Conservation (phyloP, 805 yeast genomes). For the Clavispora carvajalis region DNA sequence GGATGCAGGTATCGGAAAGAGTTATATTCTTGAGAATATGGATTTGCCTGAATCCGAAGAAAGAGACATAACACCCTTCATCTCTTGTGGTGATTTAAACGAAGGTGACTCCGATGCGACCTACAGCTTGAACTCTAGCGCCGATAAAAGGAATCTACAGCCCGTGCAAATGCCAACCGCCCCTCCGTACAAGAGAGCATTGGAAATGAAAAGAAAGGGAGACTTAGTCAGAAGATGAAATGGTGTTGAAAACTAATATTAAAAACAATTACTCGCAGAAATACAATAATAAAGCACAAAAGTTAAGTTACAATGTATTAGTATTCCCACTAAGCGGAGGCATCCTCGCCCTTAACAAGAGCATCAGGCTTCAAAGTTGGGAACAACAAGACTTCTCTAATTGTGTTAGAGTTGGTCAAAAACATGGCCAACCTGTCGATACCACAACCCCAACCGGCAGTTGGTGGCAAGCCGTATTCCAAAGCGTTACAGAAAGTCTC, state of each 20-base stretch:
- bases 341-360: slow-evolving; percentile 32
- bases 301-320: not conserved
- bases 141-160: slow-evolving; percentile 52
- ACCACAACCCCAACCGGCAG: slow-evolving; percentile 99
- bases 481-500: slow-evolving; percentile 96
- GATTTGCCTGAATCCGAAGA: slow-evolving; percentile 52
- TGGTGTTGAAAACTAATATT: not conserved
- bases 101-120: slow-evolving; percentile 96
- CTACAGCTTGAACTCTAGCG: slow-evolving; percentile 48
- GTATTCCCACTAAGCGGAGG: slow-evolving; percentile 6
- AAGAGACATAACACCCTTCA: slow-evolving; percentile 78
- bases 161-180: slow-evolving; percentile 96
- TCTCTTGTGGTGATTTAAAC: slow-evolving; percentile 90
- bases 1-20: slow-evolving; percentile 52
- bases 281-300: no score
- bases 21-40: slow-evolving; percentile 42
- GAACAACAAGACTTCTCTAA: slow-evolving; percentile 95
- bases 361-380: slow-evolving; percentile 97
- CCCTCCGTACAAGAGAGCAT: slow-evolving; percentile 91
- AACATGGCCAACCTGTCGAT: slow-evolving; percentile 98
- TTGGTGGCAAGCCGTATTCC: slow-evolving; percentile 98
- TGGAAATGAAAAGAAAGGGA: slow-evolving; percentile 81
- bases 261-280: no score
- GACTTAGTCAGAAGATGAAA: slow-evolving; percentile 21
- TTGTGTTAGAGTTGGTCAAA: slow-evolving; percentile 91